A percentile compares a stretch with the other conserved stretches of the same genome.
These are phyloP conservation scores for Fraxinus floribunda DNA, from an alignment of 305 asterid species.

Conservation along the genomic window DNA sequence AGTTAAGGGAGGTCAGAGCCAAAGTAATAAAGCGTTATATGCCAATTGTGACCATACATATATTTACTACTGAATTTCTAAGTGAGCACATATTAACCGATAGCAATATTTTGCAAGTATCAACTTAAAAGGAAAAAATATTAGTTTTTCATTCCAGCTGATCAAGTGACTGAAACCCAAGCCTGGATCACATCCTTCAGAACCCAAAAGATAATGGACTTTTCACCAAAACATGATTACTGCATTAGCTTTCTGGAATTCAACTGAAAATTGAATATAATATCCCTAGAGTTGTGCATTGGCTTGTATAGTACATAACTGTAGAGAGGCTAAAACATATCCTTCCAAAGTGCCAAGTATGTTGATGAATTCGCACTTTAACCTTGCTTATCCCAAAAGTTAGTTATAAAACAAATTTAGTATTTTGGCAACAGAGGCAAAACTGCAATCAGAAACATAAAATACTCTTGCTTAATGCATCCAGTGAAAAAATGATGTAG, in stretches of 20 bases:
- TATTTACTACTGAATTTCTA: background rate
- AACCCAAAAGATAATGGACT: background rate
- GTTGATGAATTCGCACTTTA: background rate
- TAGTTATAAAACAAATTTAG: background rate
- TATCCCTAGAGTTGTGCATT: background rate
- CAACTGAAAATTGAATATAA: background rate
- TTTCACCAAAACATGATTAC: conserved; percentile 2
- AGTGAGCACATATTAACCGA: conserved; percentile 13
- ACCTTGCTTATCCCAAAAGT: background rate
- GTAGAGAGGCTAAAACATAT: background rate
- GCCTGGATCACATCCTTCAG: background rate
- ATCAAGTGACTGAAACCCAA: background rate
- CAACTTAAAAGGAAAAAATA: background rate
- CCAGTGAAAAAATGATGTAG: background rate
- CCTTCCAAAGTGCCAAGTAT: background rate
- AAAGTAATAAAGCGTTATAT: background rate
- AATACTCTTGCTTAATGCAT: background rate
- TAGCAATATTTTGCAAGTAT: conserved; percentile 6
- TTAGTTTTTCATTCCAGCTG: conserved; percentile 11
- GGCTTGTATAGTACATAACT: background rate
- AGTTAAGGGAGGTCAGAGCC: background rate
- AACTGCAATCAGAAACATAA: background rate
- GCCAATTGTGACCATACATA: background rate
- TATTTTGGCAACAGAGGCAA: background rate
- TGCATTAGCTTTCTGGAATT: background rate